These are phyloP conservation scores for Chrysanthemum makinoi DNA, from an alignment of 129 eudicot species.

Conservation along the genomic window DNA sequence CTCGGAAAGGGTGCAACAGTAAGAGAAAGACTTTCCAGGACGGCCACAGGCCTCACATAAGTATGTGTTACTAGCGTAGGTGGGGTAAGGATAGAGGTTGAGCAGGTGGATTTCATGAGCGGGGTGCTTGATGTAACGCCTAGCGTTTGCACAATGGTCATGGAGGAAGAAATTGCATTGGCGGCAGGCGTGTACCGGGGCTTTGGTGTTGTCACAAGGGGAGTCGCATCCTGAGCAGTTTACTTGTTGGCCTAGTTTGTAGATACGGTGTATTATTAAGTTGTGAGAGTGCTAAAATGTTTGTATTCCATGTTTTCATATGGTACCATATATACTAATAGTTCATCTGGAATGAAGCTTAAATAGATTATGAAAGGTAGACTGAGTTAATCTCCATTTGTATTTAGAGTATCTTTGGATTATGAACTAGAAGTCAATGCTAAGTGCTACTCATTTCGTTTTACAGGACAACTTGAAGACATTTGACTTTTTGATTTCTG, in stretches of 20 bases:
- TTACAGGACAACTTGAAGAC: too few species aligned
- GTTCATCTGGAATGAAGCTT: neutral
- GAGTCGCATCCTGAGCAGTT: constrained; percentile 59
- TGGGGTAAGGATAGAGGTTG: constrained; percentile 55
- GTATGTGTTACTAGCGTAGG: constrained; percentile 58
- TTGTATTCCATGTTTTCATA: constrained; percentile 54
- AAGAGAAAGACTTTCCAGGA: constrained; percentile 47
- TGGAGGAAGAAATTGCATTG: constrained; percentile 66
- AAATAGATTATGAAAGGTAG: neutral
- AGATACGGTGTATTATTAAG: constrained; percentile 43
- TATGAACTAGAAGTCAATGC: constrained; percentile 23
- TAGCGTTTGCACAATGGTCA: constrained; percentile 61
- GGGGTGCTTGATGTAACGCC: constrained; percentile 54
- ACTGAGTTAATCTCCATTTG: constrained; percentile 6
- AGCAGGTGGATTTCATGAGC: constrained; percentile 56
- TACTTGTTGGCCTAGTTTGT: constrained; percentile 40
- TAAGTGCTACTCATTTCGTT: too few species aligned
- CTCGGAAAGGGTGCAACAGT: constrained; percentile 57
- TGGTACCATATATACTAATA: neutral
- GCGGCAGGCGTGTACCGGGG: constrained; percentile 57
- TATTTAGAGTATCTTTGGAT: constrained; percentile 9
- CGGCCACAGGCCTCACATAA: constrained; percentile 59
- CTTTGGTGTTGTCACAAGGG: constrained; percentile 29
- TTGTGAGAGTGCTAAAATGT: constrained; percentile 75
- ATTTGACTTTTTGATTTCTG: too few species aligned